Percentiles rank a stretch among this genome's conserved stretches.
These are phyloP conservation scores for Coemansia sp. DNA, from an alignment of 192 early-diverging fungal genomes.

Conservation along the genomic window DNA sequence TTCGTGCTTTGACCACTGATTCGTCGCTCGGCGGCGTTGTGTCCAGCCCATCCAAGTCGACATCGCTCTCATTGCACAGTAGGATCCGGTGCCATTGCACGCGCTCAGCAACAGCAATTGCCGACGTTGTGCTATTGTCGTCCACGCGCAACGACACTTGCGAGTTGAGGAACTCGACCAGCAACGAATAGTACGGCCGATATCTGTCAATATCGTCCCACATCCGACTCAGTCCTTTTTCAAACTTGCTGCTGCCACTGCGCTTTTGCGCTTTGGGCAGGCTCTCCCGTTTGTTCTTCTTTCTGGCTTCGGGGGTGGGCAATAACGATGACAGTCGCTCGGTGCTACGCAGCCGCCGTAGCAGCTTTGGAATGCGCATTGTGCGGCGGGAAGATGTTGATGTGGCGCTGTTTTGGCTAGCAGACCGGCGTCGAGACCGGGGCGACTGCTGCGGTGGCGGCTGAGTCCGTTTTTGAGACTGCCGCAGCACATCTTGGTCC, in stretches of 20 bases:
- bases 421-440: slow-evolving; percentile 7
- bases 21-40: slow-evolving; percentile 42
- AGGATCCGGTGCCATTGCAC: slow-evolving; percentile 49
- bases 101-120: slow-evolving; percentile 48
- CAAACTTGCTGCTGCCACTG: slow-evolving; percentile 38
- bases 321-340: slow-evolving; percentile 17
- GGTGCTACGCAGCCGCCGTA: slow-evolving; percentile 37
- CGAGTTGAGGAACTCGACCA: slow-evolving; percentile 58
- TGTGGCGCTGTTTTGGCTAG: slow-evolving; percentile 24
- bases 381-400: slow-evolving; percentile 34
- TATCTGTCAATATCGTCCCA: slow-evolving; percentile 54
- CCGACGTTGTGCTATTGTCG: slow-evolving; percentile 42
- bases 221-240: slow-evolving; percentile 39
- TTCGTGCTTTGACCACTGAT: slow-evolving; percentile 57
- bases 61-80: slow-evolving; percentile 37
- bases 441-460: not conserved
- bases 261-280: not conserved
- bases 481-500: not conserved
- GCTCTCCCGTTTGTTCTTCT: not conserved
- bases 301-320: not conserved
- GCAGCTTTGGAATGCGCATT: slow-evolving; percentile 29
- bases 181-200: slow-evolving; percentile 43
- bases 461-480: not conserved
- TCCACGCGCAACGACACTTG: slow-evolving; percentile 56
- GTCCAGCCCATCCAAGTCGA: not conserved